Evolutionary conservation across 306 rosid species (phyloP).

Genomic region (Calophaca sinica): DNA sequence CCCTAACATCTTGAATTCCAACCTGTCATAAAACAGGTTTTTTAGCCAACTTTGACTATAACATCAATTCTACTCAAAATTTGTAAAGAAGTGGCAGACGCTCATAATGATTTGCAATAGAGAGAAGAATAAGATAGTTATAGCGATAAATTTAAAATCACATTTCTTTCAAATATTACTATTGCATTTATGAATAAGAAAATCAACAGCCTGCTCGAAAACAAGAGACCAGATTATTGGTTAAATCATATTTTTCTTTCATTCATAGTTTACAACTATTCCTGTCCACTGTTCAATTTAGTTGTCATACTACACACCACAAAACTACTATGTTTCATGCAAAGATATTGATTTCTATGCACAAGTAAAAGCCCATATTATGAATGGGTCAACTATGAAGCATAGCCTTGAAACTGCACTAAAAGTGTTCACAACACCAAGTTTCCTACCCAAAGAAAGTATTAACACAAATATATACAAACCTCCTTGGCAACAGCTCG

Average conservation of each 20-base stretch:
- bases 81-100: background rate
- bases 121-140: conserved; percentile 27
- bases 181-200: conserved; percentile 24
- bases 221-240: conserved; percentile 20
- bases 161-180: conserved; percentile 23
- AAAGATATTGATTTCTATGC: conserved; percentile 27
- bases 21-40: conserved; percentile 60
- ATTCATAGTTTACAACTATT: conserved; percentile 2
- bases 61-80: conserved; percentile 33
- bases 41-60: conserved; percentile 4
- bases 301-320: background rate
- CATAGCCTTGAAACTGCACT: conserved; percentile 37
- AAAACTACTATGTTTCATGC: conserved; percentile 21
- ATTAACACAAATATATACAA: conserved; percentile 38
- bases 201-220: conserved; percentile 27
- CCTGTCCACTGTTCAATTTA: conserved; percentile 9
- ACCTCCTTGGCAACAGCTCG: conserved; percentile 97
- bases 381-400: conserved; percentile 25
- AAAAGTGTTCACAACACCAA: conserved; percentile 20
- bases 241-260: conserved; percentile 6
- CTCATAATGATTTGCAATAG: conserved; percentile 2
- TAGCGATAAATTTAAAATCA: background rate
- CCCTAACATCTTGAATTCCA: conserved; percentile 88
- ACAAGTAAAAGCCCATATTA: background rate
- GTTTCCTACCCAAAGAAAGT: conserved; percentile 29